Percentiles rank a stretch among this genome's conserved stretches.
These are phyloP conservation scores for Hemileccinum rubropunctum DNA, from an alignment of 768 basidiomycete species.

Conservation along the genomic window DNA sequence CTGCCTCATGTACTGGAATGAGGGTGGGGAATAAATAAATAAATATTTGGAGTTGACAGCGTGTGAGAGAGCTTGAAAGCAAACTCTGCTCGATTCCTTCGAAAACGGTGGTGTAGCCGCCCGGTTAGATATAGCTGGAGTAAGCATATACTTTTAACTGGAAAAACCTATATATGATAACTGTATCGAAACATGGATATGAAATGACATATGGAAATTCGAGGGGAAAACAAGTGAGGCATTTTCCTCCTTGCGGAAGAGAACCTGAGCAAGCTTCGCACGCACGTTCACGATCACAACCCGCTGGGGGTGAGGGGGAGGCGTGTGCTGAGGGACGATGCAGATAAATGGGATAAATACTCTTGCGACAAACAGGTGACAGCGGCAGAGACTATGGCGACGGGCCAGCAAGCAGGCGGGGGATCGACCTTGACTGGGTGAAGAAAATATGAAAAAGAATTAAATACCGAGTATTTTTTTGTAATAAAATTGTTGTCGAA, in stretches of 20 bases:
- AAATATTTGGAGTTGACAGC: neutral
- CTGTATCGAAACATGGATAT: neutral
- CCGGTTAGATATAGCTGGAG: too few relatives aligned
- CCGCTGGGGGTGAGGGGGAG: slow-evolving; percentile 14
- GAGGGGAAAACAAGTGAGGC: slow-evolving; percentile 10
- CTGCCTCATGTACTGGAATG: neutral
- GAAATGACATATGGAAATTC: slow-evolving; percentile 9
- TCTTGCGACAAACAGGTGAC: neutral
- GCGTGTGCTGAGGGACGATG: slow-evolving; percentile 7
- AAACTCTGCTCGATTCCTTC: too few relatives aligned
- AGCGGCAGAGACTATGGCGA: neutral
- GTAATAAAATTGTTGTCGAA: slow-evolving; percentile 14
- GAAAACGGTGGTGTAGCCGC: too few relatives aligned
- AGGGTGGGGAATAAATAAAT: neutral
- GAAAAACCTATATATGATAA: slow-evolving; percentile 5
- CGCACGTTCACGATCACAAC: slow-evolving; percentile 23
- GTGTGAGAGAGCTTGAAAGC: too few relatives aligned
- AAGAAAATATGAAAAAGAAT: too few relatives aligned
- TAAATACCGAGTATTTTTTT: slow-evolving; percentile 13
- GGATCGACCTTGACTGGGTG: neutral
- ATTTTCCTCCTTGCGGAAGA: slow-evolving; percentile 10
- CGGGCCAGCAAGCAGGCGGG: neutral
- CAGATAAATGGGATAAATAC: neutral
- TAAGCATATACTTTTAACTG: too few relatives aligned
- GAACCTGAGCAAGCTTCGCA: slow-evolving; percentile 22